Base-by-base conservation (phyloP, 164 flowering plant species). In the Tetracentron sinense region DNA sequence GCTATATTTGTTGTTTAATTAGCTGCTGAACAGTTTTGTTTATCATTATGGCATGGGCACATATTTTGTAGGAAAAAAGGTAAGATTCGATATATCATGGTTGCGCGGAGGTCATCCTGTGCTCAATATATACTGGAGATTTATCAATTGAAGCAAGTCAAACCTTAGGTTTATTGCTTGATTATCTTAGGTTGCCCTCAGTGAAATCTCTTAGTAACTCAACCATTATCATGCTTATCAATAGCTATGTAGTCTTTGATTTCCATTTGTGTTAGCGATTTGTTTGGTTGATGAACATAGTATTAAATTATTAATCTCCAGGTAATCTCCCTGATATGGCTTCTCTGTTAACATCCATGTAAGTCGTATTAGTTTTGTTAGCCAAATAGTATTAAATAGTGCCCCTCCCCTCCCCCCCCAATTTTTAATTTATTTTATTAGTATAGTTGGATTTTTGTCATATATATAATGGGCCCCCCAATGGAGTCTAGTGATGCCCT, bases 101-200 rank as follows among this genome's bases (percentile, higher is more conserved):
- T 80, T 95, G 65, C 96, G 96, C 52, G 85, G 89, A 30, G 94
- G 96, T 31, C 99, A 91, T 79, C 96, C 96, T 27, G 4, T 88
- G 53, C 91, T 95, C 19, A 85, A 85, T 65, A 72, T 82, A n/a
- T n/a, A n/a, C n/a, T 65, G 85, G 86, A 67, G 95, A 92, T 70
- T 70, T 92, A 61, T 86, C 97, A 57, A 68, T 78, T 71, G 97
- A 95, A 80, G 99, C 99, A 17, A 85, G 92, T 74, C 80, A 77
- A 58, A 84, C 75, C 70, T 76, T 92, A 79, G 83, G 87, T 55
- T 72, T 78, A 53, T 72, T 95, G 81, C 89, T 95, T 66, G 99
- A 88, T 81, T 90, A 83, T 75, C 94, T 95, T 63, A 81, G 99
- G 69, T 75, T 59, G 29, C 89, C 97, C 11, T 63, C 79, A 27